A percentile compares a stretch with the other conserved stretches of the same genome.
These are phyloP conservation scores for Trypanosoma platydactyli DNA, from an alignment of 208 protist genomes.

Conservation along the genomic window DNA sequence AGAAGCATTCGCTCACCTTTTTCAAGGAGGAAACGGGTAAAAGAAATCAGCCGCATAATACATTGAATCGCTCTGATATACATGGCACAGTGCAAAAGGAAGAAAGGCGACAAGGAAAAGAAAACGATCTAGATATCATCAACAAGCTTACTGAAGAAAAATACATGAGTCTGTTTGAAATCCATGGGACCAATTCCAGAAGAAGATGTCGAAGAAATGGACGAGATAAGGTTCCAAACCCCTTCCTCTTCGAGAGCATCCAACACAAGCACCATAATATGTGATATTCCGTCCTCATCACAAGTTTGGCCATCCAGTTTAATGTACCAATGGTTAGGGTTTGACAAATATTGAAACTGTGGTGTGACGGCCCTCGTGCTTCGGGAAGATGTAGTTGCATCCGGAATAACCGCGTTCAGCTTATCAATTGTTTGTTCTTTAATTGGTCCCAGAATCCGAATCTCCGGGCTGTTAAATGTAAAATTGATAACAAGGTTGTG, in stretches of 20 bases:
- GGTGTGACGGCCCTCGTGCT: slow-evolving; percentile 57
- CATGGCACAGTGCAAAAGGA: slow-evolving; percentile 11
- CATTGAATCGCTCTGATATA: slow-evolving; percentile 15
- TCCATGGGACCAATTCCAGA: slow-evolving; percentile 59
- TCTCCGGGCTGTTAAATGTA: slow-evolving; percentile 84
- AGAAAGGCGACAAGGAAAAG: slow-evolving; percentile 9
- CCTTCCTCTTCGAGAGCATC: slow-evolving; percentile 87
- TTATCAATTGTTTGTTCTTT: slow-evolving; percentile 86
- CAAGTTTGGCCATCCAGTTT: slow-evolving; percentile 84
- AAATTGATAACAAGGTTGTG: slow-evolving; percentile 77
- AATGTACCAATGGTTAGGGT: slow-evolving; percentile 84
- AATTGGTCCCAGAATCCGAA: slow-evolving; percentile 81
- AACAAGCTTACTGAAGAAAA: slow-evolving; percentile 76
- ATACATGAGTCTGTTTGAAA: slow-evolving; percentile 67
- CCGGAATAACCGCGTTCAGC: slow-evolving; percentile 80
- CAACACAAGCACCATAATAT: slow-evolving; percentile 81
- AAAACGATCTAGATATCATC: slow-evolving; percentile 31
- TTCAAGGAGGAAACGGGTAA: slow-evolving; percentile 28
- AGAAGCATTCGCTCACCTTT: slow-evolving; percentile 4
- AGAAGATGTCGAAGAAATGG: slow-evolving; percentile 46
- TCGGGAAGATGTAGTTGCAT: slow-evolving; percentile 74
- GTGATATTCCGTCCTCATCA: slow-evolving; percentile 75
- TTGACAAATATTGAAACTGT: slow-evolving; percentile 73
- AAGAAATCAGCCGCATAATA: slow-evolving; percentile 18
- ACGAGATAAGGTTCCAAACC: slow-evolving; percentile 78